Evolutionary conservation across 1,284 basidiomycete genomes (phyloP), one percentile per base, ranked within the genome.

Genomic region (Cronartium quercuum): DNA sequence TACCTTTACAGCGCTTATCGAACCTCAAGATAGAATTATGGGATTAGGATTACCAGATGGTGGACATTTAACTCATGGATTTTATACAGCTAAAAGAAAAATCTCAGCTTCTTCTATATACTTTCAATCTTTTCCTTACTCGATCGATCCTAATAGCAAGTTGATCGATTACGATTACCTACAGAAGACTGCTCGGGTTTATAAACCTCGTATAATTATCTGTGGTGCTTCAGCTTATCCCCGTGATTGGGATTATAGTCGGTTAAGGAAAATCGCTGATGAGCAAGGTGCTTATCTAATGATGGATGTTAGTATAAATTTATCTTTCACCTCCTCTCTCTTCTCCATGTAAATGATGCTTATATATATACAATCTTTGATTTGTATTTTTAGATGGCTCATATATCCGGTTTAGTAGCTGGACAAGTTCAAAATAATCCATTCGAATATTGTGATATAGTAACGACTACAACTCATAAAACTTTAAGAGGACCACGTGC

Each of bases 81-180:
- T 96, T 86, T 98, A 97, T 84, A 98, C 94, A 77, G 94, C 94
- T 77, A 97, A 97, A 86, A 96, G 97, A 87, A 98, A 98, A 85
- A 98, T 99, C 88, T 97, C 95, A 68, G 94, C 96, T 35, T 98
- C 95, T 55, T 98, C 95, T 21, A 98, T 98, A 85, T 98, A 98
- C 87, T 99, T 98, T 90, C 94, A 98, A 84, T 97, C 95, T 62
- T 87, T 98, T 83, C 96, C 96, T 66, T 99, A 98, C 82, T 89
- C 88, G 76, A 91, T 98, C 79, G 87, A 89, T 81, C 89, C 90
- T 67, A 83, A 87, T 73, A 92, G 90, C 76, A 91, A 96, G 82
- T 86, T 95, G 80, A 90, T 99, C 80, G 94, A 98, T 86, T 98
- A 98, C 84, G 86, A 85, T 66, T 86, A 84, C 63, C 88, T 99